Evolutionary conservation across 2,329 filamentous ascomycete genomes (phyloP).

Genomic region (Phaeoacremonium minimum): DNA sequence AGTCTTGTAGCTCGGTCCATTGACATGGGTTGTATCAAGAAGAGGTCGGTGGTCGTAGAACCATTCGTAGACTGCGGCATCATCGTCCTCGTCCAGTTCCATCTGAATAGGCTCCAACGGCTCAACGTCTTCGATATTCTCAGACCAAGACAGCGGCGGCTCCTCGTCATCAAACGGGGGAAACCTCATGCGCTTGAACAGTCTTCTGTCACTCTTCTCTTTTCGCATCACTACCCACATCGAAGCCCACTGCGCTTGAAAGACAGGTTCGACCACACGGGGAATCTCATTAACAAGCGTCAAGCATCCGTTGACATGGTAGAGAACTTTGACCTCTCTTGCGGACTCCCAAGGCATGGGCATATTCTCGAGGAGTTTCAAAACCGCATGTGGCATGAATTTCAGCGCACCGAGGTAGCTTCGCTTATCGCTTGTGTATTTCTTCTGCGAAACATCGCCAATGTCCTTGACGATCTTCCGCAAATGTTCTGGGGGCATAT

Average conservation of each 20-base stretch:
- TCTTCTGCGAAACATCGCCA: conserved; percentile 98
- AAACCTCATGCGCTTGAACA: conserved; percentile 99
- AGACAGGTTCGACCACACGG: conserved; percentile 94
- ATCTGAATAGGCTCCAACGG: conserved; percentile 97
- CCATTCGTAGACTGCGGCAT: conserved; percentile 90
- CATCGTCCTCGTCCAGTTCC: conserved; percentile 93
- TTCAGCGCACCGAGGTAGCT: conserved; percentile 96
- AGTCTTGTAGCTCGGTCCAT: conserved; percentile 91
- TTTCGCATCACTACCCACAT: conserved; percentile 99
- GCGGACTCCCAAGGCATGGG: conserved; percentile 99
- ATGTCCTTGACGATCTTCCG: conserved; percentile 98
- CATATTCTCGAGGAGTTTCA: conserved; percentile 99
- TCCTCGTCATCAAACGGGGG: conserved; percentile 98
- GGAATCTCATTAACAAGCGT: conserved; percentile 96
- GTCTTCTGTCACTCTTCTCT: conserved; percentile 90
- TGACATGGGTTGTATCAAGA: conserved; percentile 87
- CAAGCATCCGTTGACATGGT: conserved; percentile 96
- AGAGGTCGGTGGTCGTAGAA: conserved; percentile 94
- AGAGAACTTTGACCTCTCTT: conserved; percentile 94
- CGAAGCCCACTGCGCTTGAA: conserved; percentile 97
- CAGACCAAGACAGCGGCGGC: conserved; percentile 93
- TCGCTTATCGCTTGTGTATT: conserved; percentile 97
- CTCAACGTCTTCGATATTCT: conserved; percentile 98
- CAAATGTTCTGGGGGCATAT: conserved; percentile 97
- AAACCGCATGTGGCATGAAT: conserved; percentile 97